phyloP scores from a whole-genome alignment of 75 land plant genomes.

The Larix kaempferi region DNA sequence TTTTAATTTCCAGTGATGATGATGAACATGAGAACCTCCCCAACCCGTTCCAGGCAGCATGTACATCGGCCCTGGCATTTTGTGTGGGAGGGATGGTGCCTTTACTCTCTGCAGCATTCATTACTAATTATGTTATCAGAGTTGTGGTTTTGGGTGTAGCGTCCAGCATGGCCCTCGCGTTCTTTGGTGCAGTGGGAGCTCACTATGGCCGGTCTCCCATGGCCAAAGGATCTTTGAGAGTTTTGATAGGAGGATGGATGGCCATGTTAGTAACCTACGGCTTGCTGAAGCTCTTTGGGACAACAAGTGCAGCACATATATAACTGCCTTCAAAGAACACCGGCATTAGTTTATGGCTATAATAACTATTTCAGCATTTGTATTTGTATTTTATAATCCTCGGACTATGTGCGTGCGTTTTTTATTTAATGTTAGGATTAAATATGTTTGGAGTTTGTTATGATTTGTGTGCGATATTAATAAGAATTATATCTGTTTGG shows the following conservation, averaged over 20 bases:
- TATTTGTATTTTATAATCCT: too few species aligned
- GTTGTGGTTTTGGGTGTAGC: constrained; percentile 27
- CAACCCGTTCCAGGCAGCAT: constrained; percentile 46
- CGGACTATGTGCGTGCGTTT: too few species aligned
- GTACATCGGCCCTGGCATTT: constrained; percentile 51
- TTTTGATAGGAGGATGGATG: constrained; percentile 70
- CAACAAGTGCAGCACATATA: too few species aligned
- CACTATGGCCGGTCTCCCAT: constrained; percentile 32
- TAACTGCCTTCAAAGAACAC: too few species aligned
- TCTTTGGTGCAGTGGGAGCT: constrained; percentile 48
- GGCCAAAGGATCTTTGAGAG: constrained; percentile 24
- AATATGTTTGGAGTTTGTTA: too few species aligned
- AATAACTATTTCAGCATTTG: too few species aligned
- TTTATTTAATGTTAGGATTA: too few species aligned
- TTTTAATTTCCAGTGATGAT: too few species aligned
- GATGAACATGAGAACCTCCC: constrained; percentile 6
- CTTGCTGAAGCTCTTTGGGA: constrained; percentile 41
- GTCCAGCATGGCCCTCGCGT: constrained; percentile 24
- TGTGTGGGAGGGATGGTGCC: constrained; percentile 46
- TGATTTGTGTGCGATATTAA: too few species aligned
- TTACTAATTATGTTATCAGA: constrained; percentile 1
- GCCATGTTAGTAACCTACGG: constrained; percentile 80
- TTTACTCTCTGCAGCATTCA: constrained; percentile 23
- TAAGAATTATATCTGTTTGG: too few species aligned
- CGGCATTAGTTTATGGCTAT: too few species aligned